phyloP scores from a whole-genome alignment of 2,329 filamentous ascomycete species.

The Basipetospora chlamydospora region DNA sequence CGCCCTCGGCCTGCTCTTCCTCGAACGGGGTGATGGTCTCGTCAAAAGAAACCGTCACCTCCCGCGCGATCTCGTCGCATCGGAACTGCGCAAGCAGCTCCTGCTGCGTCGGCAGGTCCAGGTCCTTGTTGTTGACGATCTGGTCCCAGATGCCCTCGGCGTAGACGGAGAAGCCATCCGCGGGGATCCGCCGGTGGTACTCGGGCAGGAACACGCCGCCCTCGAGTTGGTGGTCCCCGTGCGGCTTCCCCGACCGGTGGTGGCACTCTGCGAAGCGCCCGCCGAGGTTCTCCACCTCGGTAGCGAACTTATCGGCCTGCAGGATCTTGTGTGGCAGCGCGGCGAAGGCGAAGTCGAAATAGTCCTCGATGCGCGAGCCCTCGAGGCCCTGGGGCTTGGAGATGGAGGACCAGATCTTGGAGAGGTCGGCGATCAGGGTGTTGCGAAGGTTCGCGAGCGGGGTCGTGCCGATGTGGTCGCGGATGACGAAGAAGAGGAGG shows the following conservation, averaged over 20 bases:
- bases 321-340: conserved; percentile 93
- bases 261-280: conserved; percentile 72
- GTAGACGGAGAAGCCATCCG: conserved; percentile 91
- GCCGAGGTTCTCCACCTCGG: conserved; percentile 67
- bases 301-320: conserved; percentile 78
- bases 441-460: conserved; percentile 80
- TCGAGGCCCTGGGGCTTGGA: conserved; percentile 86
- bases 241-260: conserved; percentile 46
- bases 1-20: conserved; percentile 64
- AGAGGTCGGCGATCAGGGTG: conserved; percentile 79
- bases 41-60: conserved; percentile 77
- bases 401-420: conserved; percentile 82
- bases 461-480: conserved; percentile 87
- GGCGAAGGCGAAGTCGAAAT: conserved; percentile 97
- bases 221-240: conserved; percentile 56
- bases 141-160: conserved; percentile 95
- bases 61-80: conserved; percentile 89
- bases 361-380: conserved; percentile 80
- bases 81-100: conserved; percentile 93
- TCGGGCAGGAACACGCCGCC: conserved; percentile 81
- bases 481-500: conserved; percentile 95
- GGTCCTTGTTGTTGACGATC: conserved; percentile 96
- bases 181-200: conserved; percentile 90
- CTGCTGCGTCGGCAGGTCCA: conserved; percentile 92
- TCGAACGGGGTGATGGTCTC: conserved; percentile 70